Percentiles rank a stretch among this genome's conserved stretches.
These are phyloP conservation scores for Vanrija pseudolonga DNA, from an alignment of 1,284 basidiomycete genomes.

Conservation along the genomic window DNA sequence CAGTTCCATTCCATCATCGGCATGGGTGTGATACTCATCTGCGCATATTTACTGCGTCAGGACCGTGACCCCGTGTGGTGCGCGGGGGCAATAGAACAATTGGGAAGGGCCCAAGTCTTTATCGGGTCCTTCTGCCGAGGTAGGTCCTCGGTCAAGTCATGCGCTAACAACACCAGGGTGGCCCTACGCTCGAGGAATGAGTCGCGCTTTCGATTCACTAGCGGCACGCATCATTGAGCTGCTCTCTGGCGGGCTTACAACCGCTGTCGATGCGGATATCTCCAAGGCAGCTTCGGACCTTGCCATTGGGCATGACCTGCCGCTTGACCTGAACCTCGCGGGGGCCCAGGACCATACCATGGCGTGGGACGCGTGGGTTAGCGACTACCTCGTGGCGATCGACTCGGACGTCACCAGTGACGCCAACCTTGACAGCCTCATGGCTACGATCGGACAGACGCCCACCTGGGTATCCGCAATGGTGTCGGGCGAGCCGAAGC, in stretches of 20 bases:
- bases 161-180: background rate
- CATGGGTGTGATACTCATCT: constrained; percentile 7
- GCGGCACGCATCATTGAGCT: background rate
- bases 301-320: no score
- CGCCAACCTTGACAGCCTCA: background rate
- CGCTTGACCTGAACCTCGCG: no score
- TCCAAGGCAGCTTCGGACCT: no score
- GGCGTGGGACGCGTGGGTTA: background rate
- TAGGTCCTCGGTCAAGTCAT: background rate
- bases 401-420: background rate
- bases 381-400: background rate
- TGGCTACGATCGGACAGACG: background rate
- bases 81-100: background rate
- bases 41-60: background rate
- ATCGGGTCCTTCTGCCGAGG: background rate
- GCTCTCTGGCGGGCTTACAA: no score
- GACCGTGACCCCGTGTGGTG: background rate
- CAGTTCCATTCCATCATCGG: constrained; percentile 7
- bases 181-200: background rate
- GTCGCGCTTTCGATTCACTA: background rate
- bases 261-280: no score
- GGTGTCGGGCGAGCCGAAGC: background rate
- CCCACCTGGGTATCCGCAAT: background rate
- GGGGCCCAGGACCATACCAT: no score
- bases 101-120: background rate